Base-by-base conservation (phyloP, 805 yeast species). In the Candida loeiensis region DNA sequence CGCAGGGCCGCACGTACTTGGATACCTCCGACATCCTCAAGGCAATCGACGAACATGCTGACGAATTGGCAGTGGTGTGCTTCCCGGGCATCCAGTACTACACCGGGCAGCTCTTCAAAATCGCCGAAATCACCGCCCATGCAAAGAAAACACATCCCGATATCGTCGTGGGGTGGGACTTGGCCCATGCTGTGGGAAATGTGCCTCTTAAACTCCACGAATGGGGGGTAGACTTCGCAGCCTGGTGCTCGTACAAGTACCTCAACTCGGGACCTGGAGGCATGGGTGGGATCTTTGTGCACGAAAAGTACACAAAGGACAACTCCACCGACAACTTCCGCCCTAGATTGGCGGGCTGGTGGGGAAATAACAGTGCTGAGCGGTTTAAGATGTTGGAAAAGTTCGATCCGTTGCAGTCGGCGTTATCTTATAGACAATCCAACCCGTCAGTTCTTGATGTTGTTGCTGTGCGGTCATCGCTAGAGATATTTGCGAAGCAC, bases 181-280 rank as follows among this genome's bases (percentile, higher is more conserved):
- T 90, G 49, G 98, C 98, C 1, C 98, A 90, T 58, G 96, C 95
- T 1, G 91, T 73, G 2, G 98, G 97, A 2, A 91, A 91, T 58
- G 90, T 87, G 2, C 80, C 79, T 6, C 61, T 91, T 38, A 51
- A 73, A 36, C 64, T 90, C 38, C 97, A 90, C 57, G 87, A 85
- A 36, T 90, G 96, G 96, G 66, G 74, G 41, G 93, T 86, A 4
- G 98, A 90, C 61, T 89, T 90, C 66, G 98, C 97, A 1, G 87
- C 79, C 14, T 90, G 96, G 89, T 90, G 98, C 59, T 80, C 95
- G 4, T 90, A 90, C 69, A 90, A 90, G 59, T 90, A 90, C 57
- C 63, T 90, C 47, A 91, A 91, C 57, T 61, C 95, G 3, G 98
- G 98, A 0, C 96, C 98, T 0, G 98, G 98, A 34, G 91, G 81